Percentiles rank a stretch among this genome's conserved stretches.
Conservation (phyloP, 352 stramenopile genomes). For the Phytophthora hybrid region DNA sequence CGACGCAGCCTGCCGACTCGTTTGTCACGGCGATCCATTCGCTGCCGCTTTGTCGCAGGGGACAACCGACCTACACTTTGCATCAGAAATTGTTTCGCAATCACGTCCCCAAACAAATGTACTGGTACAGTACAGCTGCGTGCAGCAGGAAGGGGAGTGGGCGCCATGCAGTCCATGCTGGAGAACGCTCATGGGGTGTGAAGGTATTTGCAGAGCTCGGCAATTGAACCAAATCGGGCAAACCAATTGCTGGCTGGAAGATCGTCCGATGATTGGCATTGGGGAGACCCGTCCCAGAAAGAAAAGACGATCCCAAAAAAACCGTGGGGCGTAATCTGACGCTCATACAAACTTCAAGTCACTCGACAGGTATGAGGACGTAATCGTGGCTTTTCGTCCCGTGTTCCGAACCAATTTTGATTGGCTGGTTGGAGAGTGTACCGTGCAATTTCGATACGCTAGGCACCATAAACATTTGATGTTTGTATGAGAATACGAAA, state of each 20-base stretch:
- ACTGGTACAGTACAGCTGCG: background rate
- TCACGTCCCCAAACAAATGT: background rate
- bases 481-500: background rate
- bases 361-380: background rate
- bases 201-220: background rate
- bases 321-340: background rate
- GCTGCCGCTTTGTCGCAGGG: slow-evolving; percentile 1
- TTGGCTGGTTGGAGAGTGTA: slow-evolving; percentile 14
- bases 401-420: slow-evolving; percentile 25
- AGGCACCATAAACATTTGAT: background rate
- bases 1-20: background rate
- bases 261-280: background rate
- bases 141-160: background rate
- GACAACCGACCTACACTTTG: background rate
- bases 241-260: background rate
- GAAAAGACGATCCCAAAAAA: background rate
- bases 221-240: background rate
- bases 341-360: slow-evolving; percentile 9
- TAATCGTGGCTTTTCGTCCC: slow-evolving; percentile 12
- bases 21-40: background rate
- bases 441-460: slow-evolving; percentile 4
- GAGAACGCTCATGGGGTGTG: background rate
- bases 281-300: background rate
- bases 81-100: slow-evolving; percentile 7
- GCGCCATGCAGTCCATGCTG: background rate